phyloP scores from a whole-genome alignment of 2,329 filamentous ascomycete species.

The Fusarium sp. region DNA sequence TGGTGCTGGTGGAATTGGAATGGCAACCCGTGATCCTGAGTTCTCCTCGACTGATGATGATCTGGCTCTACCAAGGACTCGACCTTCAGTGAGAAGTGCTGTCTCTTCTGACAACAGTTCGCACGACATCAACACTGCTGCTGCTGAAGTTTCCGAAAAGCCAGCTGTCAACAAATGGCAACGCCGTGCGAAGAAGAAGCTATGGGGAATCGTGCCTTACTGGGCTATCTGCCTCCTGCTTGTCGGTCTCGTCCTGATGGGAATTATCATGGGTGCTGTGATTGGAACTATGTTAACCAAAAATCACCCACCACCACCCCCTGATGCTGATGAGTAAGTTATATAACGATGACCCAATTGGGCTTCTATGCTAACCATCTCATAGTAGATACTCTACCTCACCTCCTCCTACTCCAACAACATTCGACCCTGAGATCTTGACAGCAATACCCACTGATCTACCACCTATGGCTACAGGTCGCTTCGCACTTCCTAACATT shows the following conservation, averaged over 20 bases:
- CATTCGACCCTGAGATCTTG: slow-evolving; percentile 63
- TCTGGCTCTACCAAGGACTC: slow-evolving; percentile 61
- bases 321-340: slow-evolving; percentile 31
- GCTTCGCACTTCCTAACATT: slow-evolving; percentile 66
- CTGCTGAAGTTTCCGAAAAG: slow-evolving; percentile 61
- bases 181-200: slow-evolving; percentile 62
- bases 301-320: slow-evolving; percentile 13
- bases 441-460: slow-evolving; percentile 62
- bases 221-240: slow-evolving; percentile 68
- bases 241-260: slow-evolving; percentile 63
- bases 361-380: slow-evolving; percentile 7
- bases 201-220: slow-evolving; percentile 69
- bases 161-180: slow-evolving; percentile 63
- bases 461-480: slow-evolving; percentile 64
- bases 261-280: slow-evolving; percentile 67
- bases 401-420: slow-evolving; percentile 51
- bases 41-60: slow-evolving; percentile 68
- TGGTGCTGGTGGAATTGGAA: slow-evolving; percentile 70
- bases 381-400: slow-evolving; percentile 36
- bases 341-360: neutral
- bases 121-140: slow-evolving; percentile 65
- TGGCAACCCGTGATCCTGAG: slow-evolving; percentile 71
- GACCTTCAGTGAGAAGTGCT: slow-evolving; percentile 62
- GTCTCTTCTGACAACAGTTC: slow-evolving; percentile 63
- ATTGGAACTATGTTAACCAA: slow-evolving; percentile 59